Conservation (phyloP, 306 rosid species). For the Casuarina glauca region DNA sequence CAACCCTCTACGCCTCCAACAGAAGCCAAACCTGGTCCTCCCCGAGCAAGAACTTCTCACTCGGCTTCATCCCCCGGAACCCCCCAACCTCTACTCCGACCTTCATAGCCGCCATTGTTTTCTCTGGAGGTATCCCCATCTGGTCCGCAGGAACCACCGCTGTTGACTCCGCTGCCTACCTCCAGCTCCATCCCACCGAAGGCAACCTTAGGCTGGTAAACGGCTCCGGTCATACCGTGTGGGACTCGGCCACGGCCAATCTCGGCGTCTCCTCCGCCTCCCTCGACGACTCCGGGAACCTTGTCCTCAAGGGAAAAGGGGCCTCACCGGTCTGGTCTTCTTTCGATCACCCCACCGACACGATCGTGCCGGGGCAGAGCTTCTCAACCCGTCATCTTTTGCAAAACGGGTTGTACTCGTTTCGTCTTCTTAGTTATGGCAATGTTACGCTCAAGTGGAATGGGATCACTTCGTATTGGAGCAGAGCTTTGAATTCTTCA, state of each 20-base stretch:
- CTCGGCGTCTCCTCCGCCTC: conserved; percentile 53
- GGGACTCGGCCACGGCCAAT: conserved; percentile 58
- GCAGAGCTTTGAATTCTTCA: conserved; percentile 51
- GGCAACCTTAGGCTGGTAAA: conserved; percentile 55
- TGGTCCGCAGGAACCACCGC: conserved; percentile 56
- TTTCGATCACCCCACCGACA: conserved; percentile 63
- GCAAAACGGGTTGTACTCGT: conserved; percentile 54
- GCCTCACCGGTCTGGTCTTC: conserved; percentile 55
- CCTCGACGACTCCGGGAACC: conserved; percentile 48
- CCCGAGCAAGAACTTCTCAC: conserved; percentile 34
- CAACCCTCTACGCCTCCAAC: conserved; percentile 54
- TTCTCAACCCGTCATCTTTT: conserved; percentile 41
- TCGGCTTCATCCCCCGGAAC: conserved; percentile 41
- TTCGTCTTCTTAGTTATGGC: conserved; percentile 38
- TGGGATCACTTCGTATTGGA: conserved; percentile 45
- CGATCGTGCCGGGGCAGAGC: conserved; percentile 59
- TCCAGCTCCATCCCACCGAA: conserved; percentile 47
- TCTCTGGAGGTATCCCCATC: conserved; percentile 50
- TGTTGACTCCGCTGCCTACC: conserved; percentile 53
- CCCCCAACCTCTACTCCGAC: conserved; percentile 54
- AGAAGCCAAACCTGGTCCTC: conserved; percentile 51
- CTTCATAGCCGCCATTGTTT: conserved; percentile 51
- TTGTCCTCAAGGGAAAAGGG: conserved; percentile 38
- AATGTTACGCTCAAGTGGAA: conserved; percentile 65
- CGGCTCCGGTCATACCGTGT: conserved; percentile 55